Conservation (phyloP, 129 eudicot genomes). For the Centaurea solstitialis region DNA sequence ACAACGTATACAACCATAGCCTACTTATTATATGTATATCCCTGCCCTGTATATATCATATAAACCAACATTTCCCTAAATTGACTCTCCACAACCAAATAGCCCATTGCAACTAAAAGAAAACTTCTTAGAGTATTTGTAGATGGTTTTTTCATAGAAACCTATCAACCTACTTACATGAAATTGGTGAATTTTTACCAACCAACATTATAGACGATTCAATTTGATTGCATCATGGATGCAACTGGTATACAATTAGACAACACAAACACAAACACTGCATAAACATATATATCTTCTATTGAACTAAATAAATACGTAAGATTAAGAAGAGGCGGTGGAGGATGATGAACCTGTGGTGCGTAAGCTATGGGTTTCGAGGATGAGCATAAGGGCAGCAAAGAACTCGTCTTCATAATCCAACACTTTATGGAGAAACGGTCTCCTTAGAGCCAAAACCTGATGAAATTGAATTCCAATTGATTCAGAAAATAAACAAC, state of each 20-base stretch:
- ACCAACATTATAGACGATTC: not conserved
- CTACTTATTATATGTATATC: not conserved
- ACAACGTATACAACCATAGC: not conserved
- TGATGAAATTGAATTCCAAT: constrained; percentile 26
- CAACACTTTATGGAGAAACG: constrained; percentile 81
- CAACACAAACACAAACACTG: not conserved
- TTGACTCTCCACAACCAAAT: not conserved
- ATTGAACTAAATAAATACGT: not conserved
- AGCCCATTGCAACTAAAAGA: not conserved
- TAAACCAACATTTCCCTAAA: not conserved
- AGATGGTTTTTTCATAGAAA: not conserved
- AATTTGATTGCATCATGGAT: not conserved
- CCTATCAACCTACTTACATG: not conserved
- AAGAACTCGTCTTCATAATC: constrained; percentile 97
- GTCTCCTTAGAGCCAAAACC: constrained; percentile 94
- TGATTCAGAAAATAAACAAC: not conserved
- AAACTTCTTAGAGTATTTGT: not conserved
- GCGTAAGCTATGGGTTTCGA: constrained; percentile 91
- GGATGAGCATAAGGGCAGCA: constrained; percentile 81
- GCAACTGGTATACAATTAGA: not conserved
- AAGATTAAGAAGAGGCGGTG: not conserved
- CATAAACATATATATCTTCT: too few species aligned
- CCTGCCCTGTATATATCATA: not conserved
- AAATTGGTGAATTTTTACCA: constrained; percentile 3
- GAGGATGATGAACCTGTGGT: constrained; percentile 56